Percentiles rank a stretch among this genome's conserved stretches.
Evolutionary conservation across 176 grass and related monocot genomes (phyloP).

Genomic region (Stipa capillata): DNA sequence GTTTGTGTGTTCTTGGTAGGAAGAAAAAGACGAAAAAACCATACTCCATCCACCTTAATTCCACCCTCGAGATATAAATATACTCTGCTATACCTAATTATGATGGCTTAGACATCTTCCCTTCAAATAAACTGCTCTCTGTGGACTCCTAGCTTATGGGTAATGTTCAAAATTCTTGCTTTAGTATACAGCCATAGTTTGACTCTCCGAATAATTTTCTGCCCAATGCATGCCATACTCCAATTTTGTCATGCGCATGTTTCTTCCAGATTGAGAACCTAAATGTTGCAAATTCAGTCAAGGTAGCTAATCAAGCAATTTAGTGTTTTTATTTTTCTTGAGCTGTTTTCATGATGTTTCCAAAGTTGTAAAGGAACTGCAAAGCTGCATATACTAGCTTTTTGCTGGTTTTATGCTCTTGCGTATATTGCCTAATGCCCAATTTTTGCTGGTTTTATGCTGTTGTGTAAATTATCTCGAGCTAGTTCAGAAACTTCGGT

Average conservation of each 20-base stretch:
- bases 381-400: background rate
- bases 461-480: no score
- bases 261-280: background rate
- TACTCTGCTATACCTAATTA: background rate
- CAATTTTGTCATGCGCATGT: background rate
- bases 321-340: background rate
- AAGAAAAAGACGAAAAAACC: background rate
- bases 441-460: no score
- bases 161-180: background rate
- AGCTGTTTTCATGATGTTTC: background rate
- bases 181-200: background rate
- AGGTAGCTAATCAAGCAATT: background rate
- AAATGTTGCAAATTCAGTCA: background rate
- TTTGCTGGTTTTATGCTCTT: background rate
- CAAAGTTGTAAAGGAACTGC: background rate
- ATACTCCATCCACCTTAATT: background rate
- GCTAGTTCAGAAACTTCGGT: no score
- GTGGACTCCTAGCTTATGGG: background rate
- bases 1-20: background rate
- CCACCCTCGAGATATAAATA: background rate
- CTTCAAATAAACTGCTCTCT: no score
- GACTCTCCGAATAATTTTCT: background rate
- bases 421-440: background rate
- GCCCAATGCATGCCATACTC: background rate
- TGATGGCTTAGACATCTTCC: no score